Conservation (phyloP, 352 stramenopile species). For the Blastocystis hominis region DNA sequence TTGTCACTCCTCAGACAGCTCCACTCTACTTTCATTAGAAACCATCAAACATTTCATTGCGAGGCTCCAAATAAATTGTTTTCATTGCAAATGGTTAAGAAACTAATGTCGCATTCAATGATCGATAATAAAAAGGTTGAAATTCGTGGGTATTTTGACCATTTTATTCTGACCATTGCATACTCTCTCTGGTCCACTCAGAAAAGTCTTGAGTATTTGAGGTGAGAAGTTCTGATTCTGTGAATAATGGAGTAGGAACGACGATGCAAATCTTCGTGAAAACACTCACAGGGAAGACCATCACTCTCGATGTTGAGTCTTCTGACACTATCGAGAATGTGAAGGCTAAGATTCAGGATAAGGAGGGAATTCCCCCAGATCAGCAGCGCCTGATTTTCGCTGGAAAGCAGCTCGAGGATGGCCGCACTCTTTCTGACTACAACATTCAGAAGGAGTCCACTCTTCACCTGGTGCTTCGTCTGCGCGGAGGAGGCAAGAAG, state of each 20-base stretch:
- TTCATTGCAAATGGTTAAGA: too few species aligned
- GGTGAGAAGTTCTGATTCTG: neutral
- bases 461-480: too few species aligned
- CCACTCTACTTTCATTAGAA: too few species aligned
- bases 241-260: neutral
- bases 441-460: too few species aligned
- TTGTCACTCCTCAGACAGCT: too few species aligned
- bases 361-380: constrained; percentile 98
- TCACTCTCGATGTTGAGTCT: constrained; percentile 94
- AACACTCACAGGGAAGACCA: constrained; percentile 93
- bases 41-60: too few species aligned
- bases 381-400: constrained; percentile 99
- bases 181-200: neutral
- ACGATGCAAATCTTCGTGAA: constrained; percentile 86
- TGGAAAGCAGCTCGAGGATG: constrained; percentile 92
- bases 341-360: constrained; percentile 99
- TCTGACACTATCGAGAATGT: constrained; percentile 98
- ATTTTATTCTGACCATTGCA: constrained; percentile 19
- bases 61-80: too few species aligned
- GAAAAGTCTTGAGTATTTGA: constrained; percentile 4
- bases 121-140: neutral
- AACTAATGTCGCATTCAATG: neutral
- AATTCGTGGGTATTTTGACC: neutral
- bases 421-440: too few species aligned
- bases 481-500: constrained; percentile 65